phyloP scores from a whole-genome alignment of 192 early-diverging fungal species.

The Gonapodya prolifera region DNA sequence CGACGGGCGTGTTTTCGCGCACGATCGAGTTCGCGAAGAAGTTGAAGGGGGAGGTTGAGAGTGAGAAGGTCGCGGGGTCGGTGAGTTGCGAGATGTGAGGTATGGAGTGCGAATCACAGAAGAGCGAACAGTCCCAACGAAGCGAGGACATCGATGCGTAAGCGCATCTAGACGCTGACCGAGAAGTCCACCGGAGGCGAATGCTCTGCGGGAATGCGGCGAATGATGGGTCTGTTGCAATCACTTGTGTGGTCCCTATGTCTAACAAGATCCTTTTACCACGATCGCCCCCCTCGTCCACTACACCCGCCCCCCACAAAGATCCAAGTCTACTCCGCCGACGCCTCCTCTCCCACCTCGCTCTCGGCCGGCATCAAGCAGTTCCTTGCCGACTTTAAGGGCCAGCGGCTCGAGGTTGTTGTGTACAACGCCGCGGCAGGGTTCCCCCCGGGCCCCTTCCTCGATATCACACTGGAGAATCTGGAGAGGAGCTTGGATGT shows the following conservation, averaged over 20 bases:
- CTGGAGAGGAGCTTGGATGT: background rate
- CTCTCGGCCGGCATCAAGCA: background rate
- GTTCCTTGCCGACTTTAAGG: background rate
- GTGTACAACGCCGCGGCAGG: background rate
- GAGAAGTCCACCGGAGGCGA: no score
- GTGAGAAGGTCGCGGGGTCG: background rate
- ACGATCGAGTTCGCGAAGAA: background rate
- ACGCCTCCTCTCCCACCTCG: background rate
- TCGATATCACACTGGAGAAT: background rate
- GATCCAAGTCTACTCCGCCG: background rate
- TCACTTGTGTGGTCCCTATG: no score
- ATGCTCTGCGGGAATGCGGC: no score
- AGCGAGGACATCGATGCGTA: no score
- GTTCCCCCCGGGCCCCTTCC: background rate
- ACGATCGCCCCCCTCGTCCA: no score
- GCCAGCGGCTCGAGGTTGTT: background rate
- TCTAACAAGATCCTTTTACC: no score
- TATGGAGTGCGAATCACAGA: no score
- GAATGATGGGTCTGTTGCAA: no score
- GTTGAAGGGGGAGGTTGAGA: background rate
- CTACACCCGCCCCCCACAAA: background rate
- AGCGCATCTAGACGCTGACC: no score
- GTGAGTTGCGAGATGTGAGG: no score
- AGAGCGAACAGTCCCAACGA: no score
- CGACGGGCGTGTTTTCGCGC: background rate